Conservation (phyloP, 169 alveolate species). For the Cryptosporidium parvum region DNA sequence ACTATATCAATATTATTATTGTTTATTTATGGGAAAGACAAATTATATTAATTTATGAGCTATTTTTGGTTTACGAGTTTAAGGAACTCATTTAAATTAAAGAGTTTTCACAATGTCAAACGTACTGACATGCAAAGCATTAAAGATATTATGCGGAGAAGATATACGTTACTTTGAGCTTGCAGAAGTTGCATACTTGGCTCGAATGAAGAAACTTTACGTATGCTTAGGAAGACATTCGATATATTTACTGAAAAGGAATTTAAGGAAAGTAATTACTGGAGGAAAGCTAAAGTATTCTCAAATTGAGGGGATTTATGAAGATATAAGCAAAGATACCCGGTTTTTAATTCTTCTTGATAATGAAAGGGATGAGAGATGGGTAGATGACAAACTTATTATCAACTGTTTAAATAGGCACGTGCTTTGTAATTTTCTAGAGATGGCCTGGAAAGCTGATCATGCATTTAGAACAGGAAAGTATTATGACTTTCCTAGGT, state of each 20-base stretch:
- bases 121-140: conserved; percentile 52
- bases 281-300: conserved; percentile 48
- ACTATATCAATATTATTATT: too few species aligned
- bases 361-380: conserved; percentile 11
- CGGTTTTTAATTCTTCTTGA: conserved; percentile 47
- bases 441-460: conserved; percentile 71
- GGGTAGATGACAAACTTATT: conserved; percentile 57
- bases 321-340: conserved; percentile 55
- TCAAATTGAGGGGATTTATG: conserved; percentile 58
- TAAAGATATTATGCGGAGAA: conserved; percentile 65
- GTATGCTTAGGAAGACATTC: conserved; percentile 61
- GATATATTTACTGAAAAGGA: conserved; percentile 23
- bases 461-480: conserved; percentile 58
- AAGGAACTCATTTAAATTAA: neutral
- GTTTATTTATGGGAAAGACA: too few species aligned
- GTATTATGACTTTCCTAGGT: conserved; percentile 55
- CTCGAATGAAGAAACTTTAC: conserved; percentile 63
- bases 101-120: conserved; percentile 13
- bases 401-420: conserved; percentile 39
- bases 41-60: neutral
- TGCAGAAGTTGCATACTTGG: conserved; percentile 43
- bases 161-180: conserved; percentile 59
- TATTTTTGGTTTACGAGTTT: neutral
- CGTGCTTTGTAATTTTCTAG: conserved; percentile 42
- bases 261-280: conserved; percentile 34